Evolutionary conservation across 2,329 filamentous ascomycete species (phyloP).

Genomic region (Calonectria pauciramosa): DNA sequence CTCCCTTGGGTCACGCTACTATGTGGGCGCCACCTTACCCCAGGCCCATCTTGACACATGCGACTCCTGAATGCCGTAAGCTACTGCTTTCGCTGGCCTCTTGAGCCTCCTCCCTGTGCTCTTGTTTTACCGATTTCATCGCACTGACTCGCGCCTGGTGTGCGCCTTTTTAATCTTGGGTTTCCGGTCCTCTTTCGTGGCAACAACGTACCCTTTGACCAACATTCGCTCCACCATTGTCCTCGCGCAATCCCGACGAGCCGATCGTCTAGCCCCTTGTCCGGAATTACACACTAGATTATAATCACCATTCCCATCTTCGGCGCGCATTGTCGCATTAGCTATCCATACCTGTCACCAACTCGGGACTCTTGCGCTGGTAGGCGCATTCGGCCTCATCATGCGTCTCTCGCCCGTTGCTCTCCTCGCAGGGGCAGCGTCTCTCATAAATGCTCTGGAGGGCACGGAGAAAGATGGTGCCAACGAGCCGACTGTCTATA

Average conservation of each 20-base stretch:
- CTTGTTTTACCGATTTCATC: conserved; percentile 2
- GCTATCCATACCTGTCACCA: not conserved
- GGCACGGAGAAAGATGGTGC: conserved; percentile 47
- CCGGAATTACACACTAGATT: conserved; percentile 4
- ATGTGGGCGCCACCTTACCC: not conserved
- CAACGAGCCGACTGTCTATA: conserved; percentile 69
- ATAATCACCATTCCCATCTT: not conserved
- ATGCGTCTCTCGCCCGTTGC: conserved; percentile 57
- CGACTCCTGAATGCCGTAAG: conserved; percentile 10
- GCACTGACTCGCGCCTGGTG: conserved; percentile 21
- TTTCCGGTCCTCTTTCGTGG: conserved; percentile 29
- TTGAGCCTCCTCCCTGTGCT: conserved; percentile 4
- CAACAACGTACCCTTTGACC: conserved; percentile 27
- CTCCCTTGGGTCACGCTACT: not conserved
- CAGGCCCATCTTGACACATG: conserved; percentile 10
- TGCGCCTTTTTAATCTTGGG: conserved; percentile 20
- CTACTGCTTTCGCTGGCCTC: conserved; percentile 17
- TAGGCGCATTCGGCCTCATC: conserved; percentile 31
- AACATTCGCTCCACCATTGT: conserved; percentile 23
- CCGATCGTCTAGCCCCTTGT: conserved; percentile 30
- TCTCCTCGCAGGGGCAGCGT: conserved; percentile 60
- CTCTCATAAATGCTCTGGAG: conserved; percentile 47
- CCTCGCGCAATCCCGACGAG: not conserved
- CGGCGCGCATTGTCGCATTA: not conserved
- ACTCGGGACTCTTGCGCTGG: conserved; percentile 10